Base-by-base conservation (phyloP, 306 rosid genomes). In the Carpinus fangiana region DNA sequence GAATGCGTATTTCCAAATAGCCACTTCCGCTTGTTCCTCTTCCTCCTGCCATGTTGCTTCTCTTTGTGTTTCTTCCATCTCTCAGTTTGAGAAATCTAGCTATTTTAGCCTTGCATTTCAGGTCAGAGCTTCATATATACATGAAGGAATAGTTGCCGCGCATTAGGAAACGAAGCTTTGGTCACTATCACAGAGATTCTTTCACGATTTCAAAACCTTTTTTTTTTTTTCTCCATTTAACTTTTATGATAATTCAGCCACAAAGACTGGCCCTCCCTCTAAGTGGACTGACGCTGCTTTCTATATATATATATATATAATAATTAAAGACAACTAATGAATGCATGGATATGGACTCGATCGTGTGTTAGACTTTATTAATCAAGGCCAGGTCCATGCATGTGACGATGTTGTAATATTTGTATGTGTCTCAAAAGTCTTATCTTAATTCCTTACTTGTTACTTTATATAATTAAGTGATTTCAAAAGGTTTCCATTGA, bases 1-100 rank as follows among this genome's bases (percentile, higher is more conserved):
- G 7, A 86, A 84, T 55, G 83, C 52, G 82, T 86, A 88, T 43
- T 72, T 89, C 89, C 90, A 89, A 0, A 89, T 78, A 1, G 76
- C 70, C 13, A 78, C 18, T 41, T 79, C 75, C 0, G 89, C 96
- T 8, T 66, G 45, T 14, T 76, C 77, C 34, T 87, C 88, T 66
- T 84, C 87, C 56, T 80, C 82, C 1, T 81, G 55, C 8, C 65
- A 43, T 46, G 21, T 13, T 12, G 14, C 7, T 73, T 74, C 81
- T 67, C 14, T 81, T 28, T 59, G 66, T 53, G 16, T 55, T 31
- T 75, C 78, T 59, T 38, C 82, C 86, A 82, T 87, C 51, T 18
- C 50, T 6, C 46, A 16, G 50, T 9, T 17, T 4, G 72, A 66
- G 51, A 47, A 18, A 18, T 18, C 72, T 66, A 18, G 9, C 72